Conservation (phyloP, 306 rosid species). For the Prunus mume region DNA sequence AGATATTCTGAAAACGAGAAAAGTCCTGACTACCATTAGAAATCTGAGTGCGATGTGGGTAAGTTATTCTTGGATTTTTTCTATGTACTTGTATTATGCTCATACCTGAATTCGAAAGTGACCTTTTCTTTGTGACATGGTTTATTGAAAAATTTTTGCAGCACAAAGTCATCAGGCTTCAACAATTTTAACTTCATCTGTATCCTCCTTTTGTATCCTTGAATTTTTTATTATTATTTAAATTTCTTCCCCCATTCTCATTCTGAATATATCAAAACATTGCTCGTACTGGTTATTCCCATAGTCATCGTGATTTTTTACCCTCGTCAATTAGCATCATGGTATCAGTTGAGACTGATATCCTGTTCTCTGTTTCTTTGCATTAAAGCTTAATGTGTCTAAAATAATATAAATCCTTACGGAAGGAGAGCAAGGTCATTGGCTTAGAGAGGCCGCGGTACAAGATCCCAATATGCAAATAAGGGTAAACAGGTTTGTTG, state of each 20-base stretch:
- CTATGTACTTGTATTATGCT: slow-evolving; percentile 26
- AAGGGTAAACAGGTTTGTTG: slow-evolving; percentile 6
- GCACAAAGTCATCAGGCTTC: slow-evolving; percentile 62
- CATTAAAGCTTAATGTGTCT: not conserved
- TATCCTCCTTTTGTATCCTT: slow-evolving; percentile 97
- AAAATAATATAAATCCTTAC: slow-evolving; percentile 1
- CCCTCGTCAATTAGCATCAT: not conserved
- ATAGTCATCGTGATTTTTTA: not conserved
- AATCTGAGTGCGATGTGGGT: slow-evolving; percentile 28
- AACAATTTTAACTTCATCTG: slow-evolving; percentile 50
- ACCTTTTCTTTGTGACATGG: slow-evolving; percentile 40
- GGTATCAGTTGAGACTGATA: not conserved
- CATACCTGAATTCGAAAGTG: slow-evolving; percentile 25
- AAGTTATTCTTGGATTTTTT: slow-evolving; percentile 30
- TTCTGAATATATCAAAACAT: not conserved
- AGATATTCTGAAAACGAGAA: slow-evolving; percentile 13
- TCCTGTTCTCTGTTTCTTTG: not conserved
- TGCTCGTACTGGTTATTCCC: not conserved
- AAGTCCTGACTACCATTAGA: slow-evolving; percentile 12
- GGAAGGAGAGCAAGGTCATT: not conserved
- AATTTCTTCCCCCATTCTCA: not conserved
- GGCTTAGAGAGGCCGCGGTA: not conserved
- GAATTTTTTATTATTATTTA: slow-evolving; percentile 10
- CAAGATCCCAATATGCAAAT: not conserved
- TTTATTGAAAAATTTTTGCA: slow-evolving; percentile 64